Evolutionary conservation across 139 green algal species (phyloP).

Genomic region (Chlamydomonas sp.): DNA sequence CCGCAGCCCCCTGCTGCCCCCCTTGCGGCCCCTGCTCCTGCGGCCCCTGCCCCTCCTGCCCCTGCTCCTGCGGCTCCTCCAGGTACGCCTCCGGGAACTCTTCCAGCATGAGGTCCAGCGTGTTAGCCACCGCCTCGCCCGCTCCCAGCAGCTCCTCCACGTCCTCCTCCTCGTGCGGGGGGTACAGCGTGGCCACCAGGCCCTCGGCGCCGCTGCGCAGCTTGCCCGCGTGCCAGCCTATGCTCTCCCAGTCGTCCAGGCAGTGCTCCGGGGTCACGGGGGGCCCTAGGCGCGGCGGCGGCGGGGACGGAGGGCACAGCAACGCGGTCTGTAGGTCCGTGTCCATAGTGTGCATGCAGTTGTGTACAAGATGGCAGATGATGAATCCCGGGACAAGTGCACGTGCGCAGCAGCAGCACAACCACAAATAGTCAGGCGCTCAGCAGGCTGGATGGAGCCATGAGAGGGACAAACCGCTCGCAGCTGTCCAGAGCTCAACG

Average conservation of each 20-base stretch:
- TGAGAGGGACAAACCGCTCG: too few relatives aligned
- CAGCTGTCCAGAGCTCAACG: too few relatives aligned
- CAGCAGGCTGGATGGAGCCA: too few relatives aligned
- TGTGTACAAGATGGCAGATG: too few relatives aligned
- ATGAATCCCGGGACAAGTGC: too few relatives aligned
- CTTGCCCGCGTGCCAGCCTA: conserved; percentile 14
- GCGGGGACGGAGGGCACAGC: not conserved
- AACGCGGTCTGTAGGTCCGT: not conserved
- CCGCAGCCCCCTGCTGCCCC: not conserved
- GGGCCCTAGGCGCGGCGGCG: not conserved
- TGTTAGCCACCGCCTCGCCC: conserved; percentile 7
- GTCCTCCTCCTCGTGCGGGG: conserved; percentile 35
- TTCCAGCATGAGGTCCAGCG: conserved; percentile 1
- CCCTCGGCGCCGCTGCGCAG: conserved; percentile 1
- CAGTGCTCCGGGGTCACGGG: not conserved
- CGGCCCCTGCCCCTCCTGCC: not conserved
- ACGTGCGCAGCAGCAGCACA: too few relatives aligned
- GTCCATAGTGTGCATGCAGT: not conserved
- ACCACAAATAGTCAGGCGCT: too few relatives aligned
- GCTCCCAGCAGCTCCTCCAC: conserved; percentile 7
- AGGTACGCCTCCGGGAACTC: conserved; percentile 16
- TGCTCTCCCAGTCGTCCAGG: conserved; percentile 37
- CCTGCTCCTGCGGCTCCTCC: not conserved
- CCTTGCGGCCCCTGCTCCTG: not conserved
- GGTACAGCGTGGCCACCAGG: conserved; percentile 27